phyloP scores from a whole-genome alignment of 768 basidiomycete species.

The Lentinula edodes region DNA sequence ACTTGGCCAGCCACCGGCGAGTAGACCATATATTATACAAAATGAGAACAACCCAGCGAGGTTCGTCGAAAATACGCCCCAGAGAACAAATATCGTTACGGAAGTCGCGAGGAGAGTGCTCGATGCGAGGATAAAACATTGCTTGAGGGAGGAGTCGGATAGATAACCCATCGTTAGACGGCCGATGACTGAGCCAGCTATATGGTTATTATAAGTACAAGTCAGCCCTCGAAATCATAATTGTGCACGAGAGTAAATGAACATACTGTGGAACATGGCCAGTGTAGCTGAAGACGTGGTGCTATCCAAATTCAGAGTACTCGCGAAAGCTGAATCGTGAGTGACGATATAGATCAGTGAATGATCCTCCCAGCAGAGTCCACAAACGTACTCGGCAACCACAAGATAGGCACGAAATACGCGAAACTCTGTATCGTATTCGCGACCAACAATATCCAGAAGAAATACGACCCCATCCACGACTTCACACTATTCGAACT shows the following conservation, averaged over 20 bases:
- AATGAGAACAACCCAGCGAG: conserved; percentile 21
- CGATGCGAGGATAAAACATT: conserved; percentile 14
- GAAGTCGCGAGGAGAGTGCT: conserved; percentile 14
- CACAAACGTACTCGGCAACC: conserved; percentile 18
- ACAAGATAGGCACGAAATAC: conserved; percentile 21
- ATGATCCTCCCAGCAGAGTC: no score
- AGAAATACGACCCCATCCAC: conserved; percentile 15
- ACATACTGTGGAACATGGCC: conserved; percentile 18
- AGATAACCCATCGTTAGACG: conserved; percentile 18
- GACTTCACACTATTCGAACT: not conserved
- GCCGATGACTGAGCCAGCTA: conserved; percentile 18
- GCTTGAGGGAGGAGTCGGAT: conserved; percentile 18
- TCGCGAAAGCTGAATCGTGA: conserved; percentile 18
- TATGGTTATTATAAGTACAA: not conserved
- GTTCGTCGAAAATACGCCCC: conserved; percentile 19
- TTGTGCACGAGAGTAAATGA: conserved; percentile 6
- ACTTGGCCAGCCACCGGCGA: conserved; percentile 26
- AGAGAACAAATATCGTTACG: conserved; percentile 22
- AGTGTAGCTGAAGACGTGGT: conserved; percentile 14
- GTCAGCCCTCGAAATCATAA: not conserved
- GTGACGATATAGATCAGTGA: not conserved
- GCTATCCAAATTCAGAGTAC: conserved; percentile 11
- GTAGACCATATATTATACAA: conserved; percentile 20
- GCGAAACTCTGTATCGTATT: conserved; percentile 21
- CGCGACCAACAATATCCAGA: conserved; percentile 18